Conservation (phyloP, 768 basidiomycete genomes). For the Filobasidium floriforme region DNA sequence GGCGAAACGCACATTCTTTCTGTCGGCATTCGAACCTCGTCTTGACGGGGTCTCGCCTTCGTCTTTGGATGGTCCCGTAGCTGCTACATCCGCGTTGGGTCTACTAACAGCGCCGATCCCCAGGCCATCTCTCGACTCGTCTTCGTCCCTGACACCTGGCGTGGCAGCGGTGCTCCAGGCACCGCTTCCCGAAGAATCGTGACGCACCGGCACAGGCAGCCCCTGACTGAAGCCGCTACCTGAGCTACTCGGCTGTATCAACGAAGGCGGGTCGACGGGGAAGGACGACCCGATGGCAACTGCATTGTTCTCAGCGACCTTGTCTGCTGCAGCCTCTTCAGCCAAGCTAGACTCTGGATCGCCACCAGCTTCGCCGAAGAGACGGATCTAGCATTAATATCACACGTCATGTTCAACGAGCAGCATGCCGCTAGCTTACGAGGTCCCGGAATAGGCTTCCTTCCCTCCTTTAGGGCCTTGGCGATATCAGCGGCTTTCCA, state of each 20-base stretch:
- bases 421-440: slow-evolving; percentile 47
- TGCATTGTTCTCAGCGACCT: neutral
- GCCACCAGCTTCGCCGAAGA: slow-evolving; percentile 5
- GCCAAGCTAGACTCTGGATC: neutral
- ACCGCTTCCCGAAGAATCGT: slow-evolving; percentile 48
- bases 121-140: slow-evolving; percentile 13
- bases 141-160: slow-evolving; percentile 51
- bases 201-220: neutral
- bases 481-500: slow-evolving; percentile 97
- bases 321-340: neutral
- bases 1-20: slow-evolving; percentile 42
- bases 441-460: slow-evolving; percentile 71
- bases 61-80: neutral
- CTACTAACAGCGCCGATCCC: neutral
- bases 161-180: slow-evolving; percentile 72
- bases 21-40: slow-evolving; percentile 23
- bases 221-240: neutral
- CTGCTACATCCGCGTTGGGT: neutral
- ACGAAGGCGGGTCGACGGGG: neutral
- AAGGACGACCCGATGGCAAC: neutral
- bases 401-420: too few species aligned
- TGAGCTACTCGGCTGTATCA: neutral
- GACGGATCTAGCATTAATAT: neutral
- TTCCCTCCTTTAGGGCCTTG: slow-evolving; percentile 89
- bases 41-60: neutral